These are phyloP conservation scores for Pleurotus tuber-regium DNA, from an alignment of 768 basidiomycete species.

Conservation along the genomic window DNA sequence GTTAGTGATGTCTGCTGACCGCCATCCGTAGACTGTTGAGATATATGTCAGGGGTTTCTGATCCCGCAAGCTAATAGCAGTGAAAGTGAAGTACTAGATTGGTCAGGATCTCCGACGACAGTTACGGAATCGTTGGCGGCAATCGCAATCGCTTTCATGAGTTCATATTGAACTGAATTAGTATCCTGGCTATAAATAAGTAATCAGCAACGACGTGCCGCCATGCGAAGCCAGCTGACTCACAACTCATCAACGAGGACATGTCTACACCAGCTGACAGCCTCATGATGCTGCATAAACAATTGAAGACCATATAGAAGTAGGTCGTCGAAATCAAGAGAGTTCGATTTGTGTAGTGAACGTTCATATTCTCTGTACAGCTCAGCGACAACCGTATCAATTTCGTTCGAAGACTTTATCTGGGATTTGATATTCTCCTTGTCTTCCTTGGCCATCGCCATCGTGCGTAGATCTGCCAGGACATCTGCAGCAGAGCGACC, in stretches of 20 bases:
- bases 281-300: conserved; percentile 47
- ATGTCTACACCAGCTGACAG: conserved; percentile 60
- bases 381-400: conserved; percentile 42
- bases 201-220: neutral
- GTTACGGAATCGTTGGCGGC: conserved; percentile 51
- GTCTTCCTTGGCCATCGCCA: conserved; percentile 7
- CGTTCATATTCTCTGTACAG: conserved; percentile 69
- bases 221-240: conserved; percentile 19
- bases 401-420: conserved; percentile 19
- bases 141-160: conserved; percentile 67
- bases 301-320: conserved; percentile 69
- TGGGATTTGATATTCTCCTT: conserved; percentile 9
- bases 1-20: conserved; percentile 77
- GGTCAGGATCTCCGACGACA: conserved; percentile 89
- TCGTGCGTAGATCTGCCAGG: conserved; percentile 21
- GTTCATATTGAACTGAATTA: conserved; percentile 76
- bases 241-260: conserved; percentile 84
- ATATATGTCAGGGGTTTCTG: neutral
- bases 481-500: conserved; percentile 55
- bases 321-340: conserved; percentile 87
- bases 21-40: conserved; percentile 78
- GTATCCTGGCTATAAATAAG: conserved; percentile 62
- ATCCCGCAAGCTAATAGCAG: neutral
- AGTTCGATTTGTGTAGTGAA: conserved; percentile 56
- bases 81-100: conserved; percentile 54